These are phyloP conservation scores for Rutstroemia sp. DNA, from an alignment of 2,329 filamentous ascomycete genomes.

Conservation along the genomic window DNA sequence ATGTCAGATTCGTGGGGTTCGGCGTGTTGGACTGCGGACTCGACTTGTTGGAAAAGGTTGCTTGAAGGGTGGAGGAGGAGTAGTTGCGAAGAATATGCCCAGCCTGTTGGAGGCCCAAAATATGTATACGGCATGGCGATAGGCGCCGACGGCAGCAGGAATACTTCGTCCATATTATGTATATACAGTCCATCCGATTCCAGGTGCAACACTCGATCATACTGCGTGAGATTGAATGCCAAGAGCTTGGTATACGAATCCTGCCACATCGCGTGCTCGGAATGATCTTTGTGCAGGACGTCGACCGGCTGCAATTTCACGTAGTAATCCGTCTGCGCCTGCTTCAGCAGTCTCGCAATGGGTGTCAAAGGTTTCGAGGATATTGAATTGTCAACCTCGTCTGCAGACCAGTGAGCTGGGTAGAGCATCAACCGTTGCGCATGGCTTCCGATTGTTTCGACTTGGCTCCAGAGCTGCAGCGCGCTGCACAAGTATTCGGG, in stretches of 20 bases:
- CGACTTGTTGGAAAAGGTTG: constrained; percentile 15
- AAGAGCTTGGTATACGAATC: constrained; percentile 24
- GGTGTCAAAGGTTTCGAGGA: constrained; percentile 15
- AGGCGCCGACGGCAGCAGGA: constrained; percentile 20
- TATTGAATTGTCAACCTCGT: constrained; percentile 17
- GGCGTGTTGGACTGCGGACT: constrained; percentile 14
- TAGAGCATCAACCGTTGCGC: constrained; percentile 25
- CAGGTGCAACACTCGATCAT: constrained; percentile 20
- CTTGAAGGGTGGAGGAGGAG: constrained; percentile 21
- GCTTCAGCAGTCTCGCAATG: constrained; percentile 20
- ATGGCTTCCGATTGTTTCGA: constrained; percentile 25
- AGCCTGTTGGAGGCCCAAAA: constrained; percentile 18
- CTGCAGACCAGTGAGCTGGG: constrained; percentile 22
- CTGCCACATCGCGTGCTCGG: constrained; percentile 18
- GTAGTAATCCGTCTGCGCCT: constrained; percentile 19
- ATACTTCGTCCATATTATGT: constrained; percentile 24
- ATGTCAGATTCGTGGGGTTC: constrained; percentile 20
- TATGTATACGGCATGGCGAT: constrained; percentile 26
- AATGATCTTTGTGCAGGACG: constrained; percentile 15
- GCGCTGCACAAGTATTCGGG: constrained; percentile 25
- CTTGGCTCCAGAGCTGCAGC: constrained; percentile 23
- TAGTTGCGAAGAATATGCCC: constrained; percentile 21
- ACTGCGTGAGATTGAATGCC: constrained; percentile 26
- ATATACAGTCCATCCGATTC: constrained; percentile 20
- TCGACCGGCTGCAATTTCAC: constrained; percentile 22